Evolutionary conservation across 768 basidiomycete genomes (phyloP).

Genomic region (Leccinum imitatum): DNA sequence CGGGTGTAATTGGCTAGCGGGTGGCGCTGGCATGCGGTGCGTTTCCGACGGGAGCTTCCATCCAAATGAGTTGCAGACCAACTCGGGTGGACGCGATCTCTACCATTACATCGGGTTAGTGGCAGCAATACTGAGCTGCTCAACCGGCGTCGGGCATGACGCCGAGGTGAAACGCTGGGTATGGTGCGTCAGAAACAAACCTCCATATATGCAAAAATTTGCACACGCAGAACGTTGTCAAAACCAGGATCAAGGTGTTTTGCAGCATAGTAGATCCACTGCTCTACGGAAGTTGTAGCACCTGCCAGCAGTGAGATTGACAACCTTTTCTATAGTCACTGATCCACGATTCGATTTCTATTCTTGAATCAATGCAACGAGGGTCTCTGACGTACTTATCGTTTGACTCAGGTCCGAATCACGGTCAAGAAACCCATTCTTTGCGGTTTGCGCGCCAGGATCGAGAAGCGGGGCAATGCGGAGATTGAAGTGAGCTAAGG

Average conservation of each 20-base stretch:
- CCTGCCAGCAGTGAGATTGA: too few relatives aligned
- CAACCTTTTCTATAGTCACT: too few relatives aligned
- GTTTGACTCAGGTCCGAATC: not conserved
- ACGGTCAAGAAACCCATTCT: not conserved
- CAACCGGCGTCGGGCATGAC: not conserved
- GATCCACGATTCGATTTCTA: too few relatives aligned
- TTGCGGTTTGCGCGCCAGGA: not conserved
- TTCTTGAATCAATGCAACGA: too few relatives aligned
- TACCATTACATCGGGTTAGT: not conserved
- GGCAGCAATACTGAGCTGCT: not conserved
- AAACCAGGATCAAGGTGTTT: too few relatives aligned
- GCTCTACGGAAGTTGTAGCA: not conserved
- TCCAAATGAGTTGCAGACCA: not conserved
- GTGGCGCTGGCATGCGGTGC: not conserved
- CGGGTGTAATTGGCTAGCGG: not conserved
- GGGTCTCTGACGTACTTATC: not conserved
- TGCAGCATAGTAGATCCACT: too few relatives aligned
- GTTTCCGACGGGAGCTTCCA: not conserved
- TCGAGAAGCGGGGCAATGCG: not conserved
- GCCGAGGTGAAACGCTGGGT: not conserved
- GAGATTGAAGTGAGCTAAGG: too few relatives aligned
- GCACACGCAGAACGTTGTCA: not conserved
- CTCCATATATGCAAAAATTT: not conserved
- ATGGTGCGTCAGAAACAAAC: not conserved
- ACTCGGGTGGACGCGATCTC: not conserved